Conservation (phyloP, 2,329 filamentous ascomycete species). For the Aspergillus niger region DNA sequence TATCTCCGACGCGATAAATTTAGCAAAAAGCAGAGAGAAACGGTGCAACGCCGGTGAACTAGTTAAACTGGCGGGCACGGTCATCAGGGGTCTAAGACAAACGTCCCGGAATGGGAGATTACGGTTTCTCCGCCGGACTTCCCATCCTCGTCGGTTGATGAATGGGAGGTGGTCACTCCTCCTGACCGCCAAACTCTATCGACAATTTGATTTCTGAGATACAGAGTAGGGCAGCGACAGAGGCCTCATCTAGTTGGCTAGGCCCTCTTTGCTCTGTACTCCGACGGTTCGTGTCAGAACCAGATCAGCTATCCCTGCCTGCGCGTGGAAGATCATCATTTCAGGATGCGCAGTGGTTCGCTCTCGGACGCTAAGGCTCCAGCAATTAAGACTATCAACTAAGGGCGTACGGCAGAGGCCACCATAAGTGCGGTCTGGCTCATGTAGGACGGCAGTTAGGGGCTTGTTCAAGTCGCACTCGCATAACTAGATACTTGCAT, state of each 20-base stretch:
- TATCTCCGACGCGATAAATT: not conserved
- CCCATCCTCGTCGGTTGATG: not conserved
- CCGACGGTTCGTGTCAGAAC: not conserved
- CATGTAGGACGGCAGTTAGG: conserved; percentile 1
- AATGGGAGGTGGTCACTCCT: not conserved
- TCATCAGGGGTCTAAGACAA: conserved; percentile 1
- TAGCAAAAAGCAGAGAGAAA: not conserved
- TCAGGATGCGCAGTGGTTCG: conserved; percentile 1
- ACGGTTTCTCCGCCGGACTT: not conserved
- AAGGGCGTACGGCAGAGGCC: not conserved
- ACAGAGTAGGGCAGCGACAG: not conserved
- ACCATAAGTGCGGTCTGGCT: not conserved
- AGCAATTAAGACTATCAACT: not conserved
- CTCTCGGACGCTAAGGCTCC: not conserved
- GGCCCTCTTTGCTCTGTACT: not conserved
- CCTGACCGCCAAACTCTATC: not conserved
- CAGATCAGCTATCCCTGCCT: conserved; percentile 2
- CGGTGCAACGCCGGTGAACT: not conserved
- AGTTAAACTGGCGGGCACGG: not conserved
- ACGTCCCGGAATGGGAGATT: conserved; percentile 1
- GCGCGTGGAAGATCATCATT: conserved; percentile 11
- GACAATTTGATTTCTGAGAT: not conserved
- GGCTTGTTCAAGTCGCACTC: not conserved
- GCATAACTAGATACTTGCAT: not conserved
- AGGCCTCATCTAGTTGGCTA: not conserved